phyloP scores from a whole-genome alignment of 2,329 filamentous ascomycete genomes.

The Trichoderma pleuroti region DNA sequence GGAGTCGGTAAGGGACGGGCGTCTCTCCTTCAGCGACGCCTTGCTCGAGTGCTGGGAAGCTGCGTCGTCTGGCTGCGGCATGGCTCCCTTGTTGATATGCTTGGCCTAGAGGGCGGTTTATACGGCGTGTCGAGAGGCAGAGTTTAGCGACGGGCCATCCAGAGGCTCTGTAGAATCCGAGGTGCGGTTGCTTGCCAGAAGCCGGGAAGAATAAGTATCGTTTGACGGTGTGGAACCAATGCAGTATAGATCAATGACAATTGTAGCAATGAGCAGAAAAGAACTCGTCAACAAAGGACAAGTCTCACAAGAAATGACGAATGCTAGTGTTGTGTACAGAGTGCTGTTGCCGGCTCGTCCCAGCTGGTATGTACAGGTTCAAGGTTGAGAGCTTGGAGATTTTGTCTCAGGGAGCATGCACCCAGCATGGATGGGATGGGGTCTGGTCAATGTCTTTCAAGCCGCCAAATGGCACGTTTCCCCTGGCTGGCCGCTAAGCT shows the following conservation, averaged over 20 bases:
- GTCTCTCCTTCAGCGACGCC: slow-evolving; percentile 26
- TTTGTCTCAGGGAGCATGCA: slow-evolving; percentile 19
- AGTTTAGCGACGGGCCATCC: slow-evolving; percentile 17
- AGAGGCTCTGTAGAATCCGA: background rate
- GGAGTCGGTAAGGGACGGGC: slow-evolving; percentile 32
- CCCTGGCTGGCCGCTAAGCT: slow-evolving; percentile 13
- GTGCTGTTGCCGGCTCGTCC: slow-evolving; percentile 9
- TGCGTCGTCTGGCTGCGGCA: slow-evolving; percentile 35
- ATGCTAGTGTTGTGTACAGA: background rate
- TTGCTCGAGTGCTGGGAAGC: slow-evolving; percentile 24
- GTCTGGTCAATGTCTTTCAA: background rate
- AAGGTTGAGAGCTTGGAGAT: slow-evolving; percentile 14
- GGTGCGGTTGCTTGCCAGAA: background rate
- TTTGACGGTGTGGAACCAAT: slow-evolving; percentile 5
- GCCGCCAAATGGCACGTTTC: slow-evolving; percentile 18
- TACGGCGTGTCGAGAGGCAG: background rate
- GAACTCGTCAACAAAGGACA: background rate
- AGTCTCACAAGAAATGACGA: slow-evolving; percentile 2
- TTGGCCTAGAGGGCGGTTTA: slow-evolving; percentile 1
- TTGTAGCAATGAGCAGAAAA: slow-evolving; percentile 2
- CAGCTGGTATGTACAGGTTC: slow-evolving; percentile 17
- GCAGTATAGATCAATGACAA: slow-evolving; percentile 12
- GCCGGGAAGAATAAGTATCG: slow-evolving; percentile 10
- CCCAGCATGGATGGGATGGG: slow-evolving; percentile 3
- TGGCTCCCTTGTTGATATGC: slow-evolving; percentile 24